These are phyloP conservation scores for Nicotiana tabacum DNA, from an alignment of 257 asterid species.

Conservation along the genomic window DNA sequence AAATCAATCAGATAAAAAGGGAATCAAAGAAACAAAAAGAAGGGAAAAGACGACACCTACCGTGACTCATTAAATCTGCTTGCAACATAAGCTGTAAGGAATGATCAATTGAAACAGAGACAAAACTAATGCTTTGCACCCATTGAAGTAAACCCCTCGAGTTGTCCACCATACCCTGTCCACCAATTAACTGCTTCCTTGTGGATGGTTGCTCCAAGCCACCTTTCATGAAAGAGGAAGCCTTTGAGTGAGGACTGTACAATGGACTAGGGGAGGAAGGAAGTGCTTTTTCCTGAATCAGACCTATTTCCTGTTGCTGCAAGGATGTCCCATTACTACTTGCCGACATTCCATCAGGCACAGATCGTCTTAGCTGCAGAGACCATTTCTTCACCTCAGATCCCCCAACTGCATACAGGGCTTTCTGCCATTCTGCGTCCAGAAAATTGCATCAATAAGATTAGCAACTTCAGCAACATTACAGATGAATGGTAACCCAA, in stretches of 20 bases:
- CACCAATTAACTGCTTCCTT: constrained; percentile 79
- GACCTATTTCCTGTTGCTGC: constrained; percentile 83
- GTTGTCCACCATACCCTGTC: constrained; percentile 60
- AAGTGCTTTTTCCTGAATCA: constrained; percentile 70
- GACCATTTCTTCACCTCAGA: constrained; percentile 97
- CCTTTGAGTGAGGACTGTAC: constrained; percentile 69
- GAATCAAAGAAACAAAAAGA: constrained; percentile 1
- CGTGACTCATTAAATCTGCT: constrained; percentile 73
- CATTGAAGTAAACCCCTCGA: constrained; percentile 90
- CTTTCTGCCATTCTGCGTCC: constrained; percentile 96
- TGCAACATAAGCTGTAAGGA: constrained; percentile 77
- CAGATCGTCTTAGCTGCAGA: constrained; percentile 79
- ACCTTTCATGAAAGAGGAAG: constrained; percentile 74
- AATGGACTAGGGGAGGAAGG: constrained; percentile 67
- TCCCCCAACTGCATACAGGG: constrained; percentile 21
- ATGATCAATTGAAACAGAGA: constrained; percentile 85
- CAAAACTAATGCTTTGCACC: constrained; percentile 93
- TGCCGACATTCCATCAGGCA: constrained; percentile 80
- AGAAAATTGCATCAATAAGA: constrained; percentile 8
- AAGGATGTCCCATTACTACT: constrained; percentile 77
- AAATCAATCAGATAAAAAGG: background rate
- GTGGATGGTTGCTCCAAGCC: constrained; percentile 73
- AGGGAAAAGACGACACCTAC: constrained; percentile 31
- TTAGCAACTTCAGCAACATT: background rate
- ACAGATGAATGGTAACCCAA: background rate